phyloP scores from a whole-genome alignment of 495 filamentous ascomycete genomes.

The Podospora pseudoanserina region DNA sequence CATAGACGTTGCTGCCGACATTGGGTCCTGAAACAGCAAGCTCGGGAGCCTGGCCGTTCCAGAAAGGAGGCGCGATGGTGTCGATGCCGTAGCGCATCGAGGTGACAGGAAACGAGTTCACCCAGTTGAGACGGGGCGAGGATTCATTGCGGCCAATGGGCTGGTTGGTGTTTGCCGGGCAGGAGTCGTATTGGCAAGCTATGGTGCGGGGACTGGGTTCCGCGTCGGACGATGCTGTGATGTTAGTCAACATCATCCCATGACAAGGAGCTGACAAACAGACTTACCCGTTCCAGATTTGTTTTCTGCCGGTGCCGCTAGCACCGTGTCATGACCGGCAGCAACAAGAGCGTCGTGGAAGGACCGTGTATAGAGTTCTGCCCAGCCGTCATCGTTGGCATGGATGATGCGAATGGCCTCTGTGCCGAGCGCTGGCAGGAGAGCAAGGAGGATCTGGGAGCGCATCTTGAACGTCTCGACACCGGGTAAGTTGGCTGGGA shows the following conservation, averaged over 20 bases:
- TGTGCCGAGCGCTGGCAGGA: constrained; percentile 10
- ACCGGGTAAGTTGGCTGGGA: neutral
- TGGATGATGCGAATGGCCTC: constrained; percentile 53
- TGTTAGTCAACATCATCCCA: neutral
- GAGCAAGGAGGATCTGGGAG: constrained; percentile 3
- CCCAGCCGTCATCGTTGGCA: constrained; percentile 72
- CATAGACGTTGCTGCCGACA: constrained; percentile 57
- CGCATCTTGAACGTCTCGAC: constrained; percentile 7
- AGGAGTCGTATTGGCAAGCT: constrained; percentile 57
- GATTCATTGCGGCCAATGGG: constrained; percentile 54
- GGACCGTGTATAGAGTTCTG: constrained; percentile 59
- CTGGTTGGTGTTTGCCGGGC: constrained; percentile 48
- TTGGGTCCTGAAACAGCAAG: constrained; percentile 64
- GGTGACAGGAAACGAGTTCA: constrained; percentile 66
- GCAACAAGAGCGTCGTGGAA: constrained; percentile 50
- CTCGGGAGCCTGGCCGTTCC: constrained; percentile 47
- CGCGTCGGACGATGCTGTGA: constrained; percentile 50
- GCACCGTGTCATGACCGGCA: constrained; percentile 55
- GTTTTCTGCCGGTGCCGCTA: constrained; percentile 63
- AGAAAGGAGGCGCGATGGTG: constrained; percentile 49
- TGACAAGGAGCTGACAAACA: neutral
- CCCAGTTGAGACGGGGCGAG: constrained; percentile 59
- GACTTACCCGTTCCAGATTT: constrained; percentile 57
- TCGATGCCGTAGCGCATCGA: constrained; percentile 62
- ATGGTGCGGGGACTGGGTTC: constrained; percentile 42